Percentiles rank a stretch among this genome's conserved stretches.
phyloP scores from a whole-genome alignment of 441 rosid genomes.

The Populus trichocarpa region DNA sequence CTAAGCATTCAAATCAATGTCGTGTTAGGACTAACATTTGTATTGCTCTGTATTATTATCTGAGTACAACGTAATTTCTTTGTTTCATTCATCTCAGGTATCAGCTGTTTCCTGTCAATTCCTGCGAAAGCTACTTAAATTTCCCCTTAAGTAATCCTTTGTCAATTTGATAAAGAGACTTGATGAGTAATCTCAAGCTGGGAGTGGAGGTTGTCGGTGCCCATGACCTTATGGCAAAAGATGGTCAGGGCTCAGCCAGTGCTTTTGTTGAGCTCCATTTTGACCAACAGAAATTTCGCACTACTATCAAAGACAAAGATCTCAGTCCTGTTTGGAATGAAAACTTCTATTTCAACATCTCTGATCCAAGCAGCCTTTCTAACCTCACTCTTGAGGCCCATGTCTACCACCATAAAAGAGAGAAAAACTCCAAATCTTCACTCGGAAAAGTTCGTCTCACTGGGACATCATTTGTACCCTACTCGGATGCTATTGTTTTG shows the following conservation, averaged over 20 bases:
- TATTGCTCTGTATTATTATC: background rate
- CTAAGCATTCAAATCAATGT: background rate
- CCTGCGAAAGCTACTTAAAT: background rate
- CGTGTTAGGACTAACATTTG: background rate
- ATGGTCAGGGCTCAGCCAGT: conserved; percentile 57
- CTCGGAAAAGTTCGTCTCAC: conserved; percentile 74
- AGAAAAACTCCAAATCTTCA: conserved; percentile 43
- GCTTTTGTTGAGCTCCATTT: conserved; percentile 82
- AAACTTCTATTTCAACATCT: conserved; percentile 74
- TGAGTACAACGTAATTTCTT: background rate
- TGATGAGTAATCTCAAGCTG: conserved; percentile 73
- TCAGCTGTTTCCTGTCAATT: conserved; percentile 5
- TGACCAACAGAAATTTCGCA: conserved; percentile 68
- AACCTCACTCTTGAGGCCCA: conserved; percentile 61
- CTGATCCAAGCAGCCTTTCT: conserved; percentile 55
- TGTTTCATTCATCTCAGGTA: conserved; percentile 24
- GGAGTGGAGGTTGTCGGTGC: conserved; percentile 89
- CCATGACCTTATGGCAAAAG: conserved; percentile 61
- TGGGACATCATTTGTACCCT: conserved; percentile 73
- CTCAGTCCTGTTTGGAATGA: conserved; percentile 85
- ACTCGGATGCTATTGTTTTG: conserved; percentile 65
- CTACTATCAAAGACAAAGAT: conserved; percentile 62
- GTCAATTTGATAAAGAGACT: background rate
- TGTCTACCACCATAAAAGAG: conserved; percentile 43
- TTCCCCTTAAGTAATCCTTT: background rate